Conservation (phyloP, 345 rosid genomes). For the Kandelia obovata region DNA sequence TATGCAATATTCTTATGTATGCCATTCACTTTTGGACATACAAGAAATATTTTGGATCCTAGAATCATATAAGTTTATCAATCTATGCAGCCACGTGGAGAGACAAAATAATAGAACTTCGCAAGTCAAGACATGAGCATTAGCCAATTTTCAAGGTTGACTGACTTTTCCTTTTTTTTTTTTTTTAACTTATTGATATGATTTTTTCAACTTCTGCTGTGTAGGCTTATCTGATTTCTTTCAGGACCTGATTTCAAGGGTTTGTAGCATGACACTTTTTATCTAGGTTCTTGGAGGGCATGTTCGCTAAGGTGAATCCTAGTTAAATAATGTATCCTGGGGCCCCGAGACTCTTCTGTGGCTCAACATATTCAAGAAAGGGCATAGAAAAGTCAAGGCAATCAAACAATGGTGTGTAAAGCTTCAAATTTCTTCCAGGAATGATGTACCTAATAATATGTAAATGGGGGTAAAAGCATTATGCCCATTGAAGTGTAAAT, state of each 20-base stretch:
- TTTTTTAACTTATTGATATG: neutral
- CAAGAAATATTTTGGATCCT: neutral
- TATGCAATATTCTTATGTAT: neutral
- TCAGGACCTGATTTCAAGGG: neutral
- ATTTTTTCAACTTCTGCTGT: neutral
- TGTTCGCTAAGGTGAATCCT: too few species aligned
- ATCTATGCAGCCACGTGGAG: slow-evolving; percentile 68
- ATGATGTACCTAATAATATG: slow-evolving; percentile 1
- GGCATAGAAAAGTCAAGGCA: neutral
- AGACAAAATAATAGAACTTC: slow-evolving; percentile 65
- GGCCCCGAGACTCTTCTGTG: neutral
- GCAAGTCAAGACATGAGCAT: slow-evolving; percentile 35
- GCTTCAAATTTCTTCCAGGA: slow-evolving; percentile 1
- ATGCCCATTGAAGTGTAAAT: neutral
- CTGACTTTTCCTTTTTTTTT: neutral
- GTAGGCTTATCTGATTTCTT: neutral
- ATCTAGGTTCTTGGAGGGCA: neutral
- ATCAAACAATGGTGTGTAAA: slow-evolving; percentile 4
- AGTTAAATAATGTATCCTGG: neutral
- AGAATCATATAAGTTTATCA: slow-evolving; percentile 2
- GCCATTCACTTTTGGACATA: neutral
- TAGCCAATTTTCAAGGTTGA: slow-evolving; percentile 16
- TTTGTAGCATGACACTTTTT: neutral
- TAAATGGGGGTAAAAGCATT: too few species aligned
- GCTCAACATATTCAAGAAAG: neutral